Conservation (phyloP, 257 asterid species). For the Ligustrum vulgare region DNA sequence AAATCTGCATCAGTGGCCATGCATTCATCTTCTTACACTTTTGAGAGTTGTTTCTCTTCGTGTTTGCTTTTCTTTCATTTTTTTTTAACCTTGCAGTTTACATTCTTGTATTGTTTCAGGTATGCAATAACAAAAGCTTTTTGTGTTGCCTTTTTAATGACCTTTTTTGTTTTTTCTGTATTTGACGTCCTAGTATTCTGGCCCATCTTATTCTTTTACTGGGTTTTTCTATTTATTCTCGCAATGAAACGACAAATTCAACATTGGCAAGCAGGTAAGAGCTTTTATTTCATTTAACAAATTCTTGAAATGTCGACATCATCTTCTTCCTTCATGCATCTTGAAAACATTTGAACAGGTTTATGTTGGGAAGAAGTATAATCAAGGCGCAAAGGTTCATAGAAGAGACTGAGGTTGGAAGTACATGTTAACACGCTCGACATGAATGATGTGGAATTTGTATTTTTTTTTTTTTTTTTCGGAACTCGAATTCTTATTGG, state of each 20-base stretch:
- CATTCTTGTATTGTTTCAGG: constrained; percentile 45
- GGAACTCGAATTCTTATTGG: background rate
- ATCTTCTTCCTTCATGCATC: background rate
- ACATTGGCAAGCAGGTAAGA: constrained; percentile 73
- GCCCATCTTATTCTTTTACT: constrained; percentile 83
- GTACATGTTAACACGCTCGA: background rate
- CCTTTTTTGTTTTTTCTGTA: constrained; percentile 71
- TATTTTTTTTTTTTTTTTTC: background rate
- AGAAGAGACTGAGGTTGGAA: too few relatives aligned
- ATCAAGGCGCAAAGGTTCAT: constrained; percentile 32
- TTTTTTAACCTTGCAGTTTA: background rate
- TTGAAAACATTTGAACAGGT: constrained; percentile 34
- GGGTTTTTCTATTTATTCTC: constrained; percentile 76
- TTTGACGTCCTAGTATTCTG: constrained; percentile 94
- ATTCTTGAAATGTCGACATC: constrained; percentile 4
- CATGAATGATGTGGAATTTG: background rate
- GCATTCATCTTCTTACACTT: background rate
- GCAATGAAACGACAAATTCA: constrained; percentile 85
- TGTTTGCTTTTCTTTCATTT: background rate
- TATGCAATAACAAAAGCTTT: too few relatives aligned
- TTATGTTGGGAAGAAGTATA: constrained; percentile 37
- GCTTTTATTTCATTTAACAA: too few relatives aligned
- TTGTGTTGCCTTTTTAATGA: too few relatives aligned
- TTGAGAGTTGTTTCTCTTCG: background rate
- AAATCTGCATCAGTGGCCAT: background rate